phyloP scores from a whole-genome alignment of 78 protist species.

The Polysphondylium violaceum region DNA sequence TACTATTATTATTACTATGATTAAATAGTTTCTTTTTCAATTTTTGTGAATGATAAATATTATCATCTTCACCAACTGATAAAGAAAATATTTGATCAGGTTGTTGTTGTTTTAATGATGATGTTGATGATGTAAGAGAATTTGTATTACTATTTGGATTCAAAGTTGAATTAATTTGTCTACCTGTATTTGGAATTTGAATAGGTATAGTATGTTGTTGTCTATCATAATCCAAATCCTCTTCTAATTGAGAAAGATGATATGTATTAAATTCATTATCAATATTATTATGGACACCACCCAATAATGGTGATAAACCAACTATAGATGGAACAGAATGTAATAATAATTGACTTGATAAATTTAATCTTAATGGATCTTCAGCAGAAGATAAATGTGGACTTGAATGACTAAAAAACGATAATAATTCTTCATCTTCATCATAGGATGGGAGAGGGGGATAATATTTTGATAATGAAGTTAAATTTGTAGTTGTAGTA shows the following conservation, averaged over 20 bases:
- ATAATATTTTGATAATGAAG: conserved; percentile 62
- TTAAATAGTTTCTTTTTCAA: too few relatives aligned
- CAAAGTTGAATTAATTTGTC: too few relatives aligned
- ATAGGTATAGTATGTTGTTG: not conserved
- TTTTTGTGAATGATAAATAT: not conserved
- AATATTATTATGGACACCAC: not conserved
- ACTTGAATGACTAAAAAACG: conserved; percentile 27
- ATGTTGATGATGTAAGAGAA: conserved; percentile 10
- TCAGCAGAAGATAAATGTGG: not conserved
- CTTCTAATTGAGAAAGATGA: not conserved
- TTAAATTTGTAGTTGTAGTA: not conserved
- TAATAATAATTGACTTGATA: conserved; percentile 51
- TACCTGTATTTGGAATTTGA: not conserved
- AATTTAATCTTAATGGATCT: conserved; percentile 14
- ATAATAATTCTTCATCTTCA: conserved; percentile 74
- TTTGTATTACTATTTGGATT: conserved; percentile 22
- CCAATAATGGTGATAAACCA: too few relatives aligned
- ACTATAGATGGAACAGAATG: conserved; percentile 22
- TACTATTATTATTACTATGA: too few relatives aligned
- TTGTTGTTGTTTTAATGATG: conserved; percentile 9
- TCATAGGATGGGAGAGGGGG: conserved; percentile 81
- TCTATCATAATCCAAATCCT: not conserved
- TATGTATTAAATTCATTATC: conserved; percentile 2
- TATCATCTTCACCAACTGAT: not conserved
- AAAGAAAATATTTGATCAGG: conserved; percentile 32